A percentile compares a stretch with the other conserved stretches of the same genome.
These are phyloP conservation scores for Backusella macrospora DNA, from an alignment of 192 early-diverging fungal genomes.

Conservation along the genomic window DNA sequence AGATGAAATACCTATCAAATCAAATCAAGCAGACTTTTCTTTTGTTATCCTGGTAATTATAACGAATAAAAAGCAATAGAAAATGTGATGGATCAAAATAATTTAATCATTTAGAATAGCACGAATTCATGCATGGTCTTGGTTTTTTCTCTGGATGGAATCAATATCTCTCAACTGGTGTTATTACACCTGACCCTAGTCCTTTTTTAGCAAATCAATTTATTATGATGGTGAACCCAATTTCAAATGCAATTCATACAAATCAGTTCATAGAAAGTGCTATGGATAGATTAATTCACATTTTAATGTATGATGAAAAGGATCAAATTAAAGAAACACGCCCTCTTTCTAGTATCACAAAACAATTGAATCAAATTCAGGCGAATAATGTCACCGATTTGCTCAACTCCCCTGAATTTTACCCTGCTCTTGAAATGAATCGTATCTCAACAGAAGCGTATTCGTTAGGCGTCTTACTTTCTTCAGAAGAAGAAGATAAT, in stretches of 20 bases:
- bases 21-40: conserved; percentile 41
- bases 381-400: neutral
- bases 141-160: conserved; percentile 42
- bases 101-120: conserved; percentile 11
- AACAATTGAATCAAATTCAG: conserved; percentile 9
- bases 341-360: neutral
- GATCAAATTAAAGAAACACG: neutral
- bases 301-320: conserved; percentile 20
- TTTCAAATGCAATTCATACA: neutral
- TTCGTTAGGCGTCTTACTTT: neutral
- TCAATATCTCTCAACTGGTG: conserved; percentile 18
- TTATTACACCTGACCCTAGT: conserved; percentile 35
- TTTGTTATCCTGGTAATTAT: conserved; percentile 39
- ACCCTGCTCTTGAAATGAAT: conserved; percentile 5
- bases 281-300: conserved; percentile 32
- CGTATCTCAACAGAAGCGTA: neutral
- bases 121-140: conserved; percentile 48
- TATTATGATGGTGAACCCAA: conserved; percentile 14
- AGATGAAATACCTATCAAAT: conserved; percentile 22
- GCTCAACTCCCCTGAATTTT: neutral
- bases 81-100: neutral
- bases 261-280: conserved; percentile 33
- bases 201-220: conserved; percentile 21
- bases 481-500: neutral
- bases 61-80: neutral